These are phyloP conservation scores for Gliomastix tumulicola DNA, from an alignment of 2,329 filamentous ascomycete genomes.

Conservation along the genomic window DNA sequence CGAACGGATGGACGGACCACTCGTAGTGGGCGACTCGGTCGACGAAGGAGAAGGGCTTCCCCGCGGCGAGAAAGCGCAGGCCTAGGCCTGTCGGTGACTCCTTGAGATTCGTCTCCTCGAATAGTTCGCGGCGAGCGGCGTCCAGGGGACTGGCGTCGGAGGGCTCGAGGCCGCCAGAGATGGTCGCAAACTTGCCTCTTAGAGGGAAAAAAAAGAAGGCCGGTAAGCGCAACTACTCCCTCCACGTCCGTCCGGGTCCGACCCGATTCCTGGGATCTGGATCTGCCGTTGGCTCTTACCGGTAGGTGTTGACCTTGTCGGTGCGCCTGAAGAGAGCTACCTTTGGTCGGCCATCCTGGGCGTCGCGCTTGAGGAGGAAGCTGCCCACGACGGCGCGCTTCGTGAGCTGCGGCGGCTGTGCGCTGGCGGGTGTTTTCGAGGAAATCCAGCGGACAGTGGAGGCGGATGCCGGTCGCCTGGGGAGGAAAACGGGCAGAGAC, in stretches of 20 bases:
- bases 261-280: background rate
- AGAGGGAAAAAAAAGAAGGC: too few relatives aligned
- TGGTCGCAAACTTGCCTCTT: constrained; percentile 49
- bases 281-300: too few relatives aligned
- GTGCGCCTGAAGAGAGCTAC: constrained; percentile 59
- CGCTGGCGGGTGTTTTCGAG: too few relatives aligned
- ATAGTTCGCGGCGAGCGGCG: constrained; percentile 55
- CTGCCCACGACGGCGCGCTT: constrained; percentile 36
- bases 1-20: constrained; percentile 60
- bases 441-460: too few relatives aligned
- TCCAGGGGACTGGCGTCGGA: constrained; percentile 43
- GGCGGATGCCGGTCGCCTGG: too few relatives aligned
- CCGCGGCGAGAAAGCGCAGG: constrained; percentile 45
- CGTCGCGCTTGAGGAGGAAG: constrained; percentile 41
- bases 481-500: too few relatives aligned
- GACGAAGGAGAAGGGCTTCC: constrained; percentile 50
- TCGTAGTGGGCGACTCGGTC: constrained; percentile 45
- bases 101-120: constrained; percentile 53
- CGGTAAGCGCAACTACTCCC: too few relatives aligned
- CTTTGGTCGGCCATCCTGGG: constrained; percentile 24
- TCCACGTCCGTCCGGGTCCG: background rate
- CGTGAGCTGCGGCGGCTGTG: constrained; percentile 10
- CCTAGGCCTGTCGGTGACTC: constrained; percentile 18
- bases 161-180: constrained; percentile 53
- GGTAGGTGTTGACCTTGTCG: constrained; percentile 51